Percentiles rank a stretch among this genome's conserved stretches.
phyloP scores from a whole-genome alignment of 1,284 basidiomycete species.

The Cryptococcus maquisensis region DNA sequence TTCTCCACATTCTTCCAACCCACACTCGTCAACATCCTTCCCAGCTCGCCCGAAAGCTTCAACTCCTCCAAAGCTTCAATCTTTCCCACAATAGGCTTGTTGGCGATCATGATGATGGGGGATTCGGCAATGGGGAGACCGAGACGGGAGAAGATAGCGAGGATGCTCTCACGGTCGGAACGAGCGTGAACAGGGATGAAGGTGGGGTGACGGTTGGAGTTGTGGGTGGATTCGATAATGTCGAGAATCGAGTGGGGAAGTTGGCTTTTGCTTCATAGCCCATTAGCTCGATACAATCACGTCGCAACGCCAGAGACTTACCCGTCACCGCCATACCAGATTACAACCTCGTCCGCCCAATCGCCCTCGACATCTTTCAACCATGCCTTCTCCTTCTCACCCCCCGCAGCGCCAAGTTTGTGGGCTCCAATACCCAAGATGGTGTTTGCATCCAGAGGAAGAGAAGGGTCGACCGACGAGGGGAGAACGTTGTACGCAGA shows the following conservation, averaged over 20 bases:
- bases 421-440: slow-evolving; percentile 32
- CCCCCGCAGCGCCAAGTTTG: slow-evolving; percentile 21
- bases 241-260: slow-evolving; percentile 31
- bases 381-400: slow-evolving; percentile 21
- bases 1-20: slow-evolving; percentile 24
- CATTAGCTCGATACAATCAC: neutral
- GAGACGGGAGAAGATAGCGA: slow-evolving; percentile 24
- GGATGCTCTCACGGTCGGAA: slow-evolving; percentile 14
- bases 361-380: slow-evolving; percentile 30
- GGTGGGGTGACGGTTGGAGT: slow-evolving; percentile 20
- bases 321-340: slow-evolving; percentile 39
- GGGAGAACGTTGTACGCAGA: slow-evolving; percentile 35
- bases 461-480: slow-evolving; percentile 20
- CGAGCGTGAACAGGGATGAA: slow-evolving; percentile 25
- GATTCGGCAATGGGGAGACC: slow-evolving; percentile 17
- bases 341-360: slow-evolving; percentile 27
- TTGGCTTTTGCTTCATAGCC: neutral
- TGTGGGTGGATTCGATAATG: slow-evolving; percentile 25
- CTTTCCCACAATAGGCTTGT: slow-evolving; percentile 23
- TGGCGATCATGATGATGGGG: slow-evolving; percentile 36
- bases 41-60: slow-evolving; percentile 8
- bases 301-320: slow-evolving; percentile 1
- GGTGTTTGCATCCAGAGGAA: slow-evolving; percentile 39
- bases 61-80: slow-evolving; percentile 16
- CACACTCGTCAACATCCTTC: slow-evolving; percentile 6